Evolutionary conservation across 768 basidiomycete genomes (phyloP).

Genomic region (Botryobasidium botryosum): DNA sequence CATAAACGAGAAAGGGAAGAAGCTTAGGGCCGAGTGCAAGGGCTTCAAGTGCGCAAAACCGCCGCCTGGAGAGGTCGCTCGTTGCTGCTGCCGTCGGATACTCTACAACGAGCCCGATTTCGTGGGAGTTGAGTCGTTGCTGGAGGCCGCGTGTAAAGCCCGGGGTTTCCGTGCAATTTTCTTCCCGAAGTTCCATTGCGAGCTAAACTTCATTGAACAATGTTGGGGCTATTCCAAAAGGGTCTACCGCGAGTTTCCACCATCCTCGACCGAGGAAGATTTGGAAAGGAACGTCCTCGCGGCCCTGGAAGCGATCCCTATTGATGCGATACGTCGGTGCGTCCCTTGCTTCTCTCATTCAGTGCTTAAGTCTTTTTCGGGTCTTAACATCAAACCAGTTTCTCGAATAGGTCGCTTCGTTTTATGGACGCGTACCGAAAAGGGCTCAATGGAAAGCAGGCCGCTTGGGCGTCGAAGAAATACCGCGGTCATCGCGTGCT

Average conservation of each 20-base stretch:
- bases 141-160: slow-evolving; percentile 18
- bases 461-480: slow-evolving; percentile 15
- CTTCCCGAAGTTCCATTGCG: slow-evolving; percentile 28
- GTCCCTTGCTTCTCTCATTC: too few relatives aligned
- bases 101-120: slow-evolving; percentile 31
- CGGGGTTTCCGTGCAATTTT: slow-evolving; percentile 21
- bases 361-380: too few relatives aligned
- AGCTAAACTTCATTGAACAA: slow-evolving; percentile 31
- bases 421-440: slow-evolving; percentile 18
- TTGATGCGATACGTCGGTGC: slow-evolving; percentile 11
- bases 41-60: slow-evolving; percentile 21
- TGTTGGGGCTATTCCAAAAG: slow-evolving; percentile 25
- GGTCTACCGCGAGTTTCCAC: slow-evolving; percentile 16
- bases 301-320: slow-evolving; percentile 18
- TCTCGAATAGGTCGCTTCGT: slow-evolving; percentile 14
- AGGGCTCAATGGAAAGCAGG: slow-evolving; percentile 14
- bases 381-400: too few relatives aligned
- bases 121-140: slow-evolving; percentile 17
- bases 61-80: too few relatives aligned
- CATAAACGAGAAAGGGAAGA: background rate
- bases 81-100: slow-evolving; percentile 23
- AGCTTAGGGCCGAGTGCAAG: slow-evolving; percentile 11
- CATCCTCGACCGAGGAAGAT: slow-evolving; percentile 20
- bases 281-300: slow-evolving; percentile 20
- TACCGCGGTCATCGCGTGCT: slow-evolving; percentile 19